Conservation (phyloP, 306 rosid genomes). For the Alnus rubra region DNA sequence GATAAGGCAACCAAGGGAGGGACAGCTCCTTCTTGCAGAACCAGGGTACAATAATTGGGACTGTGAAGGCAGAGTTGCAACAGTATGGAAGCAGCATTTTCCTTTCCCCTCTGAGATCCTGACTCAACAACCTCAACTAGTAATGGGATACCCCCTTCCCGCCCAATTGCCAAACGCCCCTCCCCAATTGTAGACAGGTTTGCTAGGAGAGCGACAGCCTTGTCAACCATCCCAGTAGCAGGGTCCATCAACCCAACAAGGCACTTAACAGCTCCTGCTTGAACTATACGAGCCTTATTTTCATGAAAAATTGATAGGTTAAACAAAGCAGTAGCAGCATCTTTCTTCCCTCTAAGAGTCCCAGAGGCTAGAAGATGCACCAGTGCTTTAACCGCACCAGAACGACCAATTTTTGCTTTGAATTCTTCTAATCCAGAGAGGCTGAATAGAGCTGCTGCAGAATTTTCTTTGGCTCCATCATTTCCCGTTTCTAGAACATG, state of each 20-base stretch:
- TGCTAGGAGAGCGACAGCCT: conserved; percentile 86
- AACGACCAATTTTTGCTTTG: conserved; percentile 85
- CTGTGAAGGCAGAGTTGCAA: conserved; percentile 87
- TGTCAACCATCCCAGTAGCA: conserved; percentile 77
- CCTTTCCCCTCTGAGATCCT: conserved; percentile 90
- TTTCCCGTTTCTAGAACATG: conserved; percentile 80
- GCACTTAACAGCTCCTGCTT: conserved; percentile 84
- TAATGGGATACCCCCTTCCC: conserved; percentile 77
- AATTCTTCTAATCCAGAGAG: conserved; percentile 74
- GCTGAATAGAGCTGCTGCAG: conserved; percentile 91
- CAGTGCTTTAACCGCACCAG: conserved; percentile 84
- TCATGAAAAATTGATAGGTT: conserved; percentile 86
- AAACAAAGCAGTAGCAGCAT: conserved; percentile 92
- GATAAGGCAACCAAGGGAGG: conserved; percentile 94
- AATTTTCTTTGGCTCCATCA: conserved; percentile 82
- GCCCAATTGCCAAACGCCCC: conserved; percentile 66
- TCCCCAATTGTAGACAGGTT: conserved; percentile 82
- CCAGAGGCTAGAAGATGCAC: conserved; percentile 84
- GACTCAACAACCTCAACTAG: conserved; percentile 82
- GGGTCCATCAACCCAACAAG: conserved; percentile 76
- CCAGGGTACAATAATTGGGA: conserved; percentile 70
- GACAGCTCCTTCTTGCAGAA: conserved; percentile 97
- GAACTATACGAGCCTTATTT: conserved; percentile 87
- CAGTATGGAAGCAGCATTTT: conserved; percentile 81
- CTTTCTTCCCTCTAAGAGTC: conserved; percentile 90